phyloP scores from a whole-genome alignment of 2,329 filamentous ascomycete genomes.

The Periconia digitata region DNA sequence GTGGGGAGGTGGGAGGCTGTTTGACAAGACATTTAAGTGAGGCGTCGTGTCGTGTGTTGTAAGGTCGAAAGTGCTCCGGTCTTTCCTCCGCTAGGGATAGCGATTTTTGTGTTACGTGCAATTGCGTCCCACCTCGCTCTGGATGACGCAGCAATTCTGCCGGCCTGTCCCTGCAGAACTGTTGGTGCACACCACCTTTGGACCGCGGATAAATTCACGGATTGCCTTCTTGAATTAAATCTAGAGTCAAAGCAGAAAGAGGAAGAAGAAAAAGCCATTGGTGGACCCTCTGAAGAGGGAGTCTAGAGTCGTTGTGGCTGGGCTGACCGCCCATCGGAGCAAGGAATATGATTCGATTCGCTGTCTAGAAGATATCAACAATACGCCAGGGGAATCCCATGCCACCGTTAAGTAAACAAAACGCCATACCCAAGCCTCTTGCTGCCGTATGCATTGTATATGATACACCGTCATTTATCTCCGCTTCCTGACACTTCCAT shows the following conservation, averaged over 20 bases:
- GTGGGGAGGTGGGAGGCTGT: background rate
- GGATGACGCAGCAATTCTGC: constrained; percentile 30
- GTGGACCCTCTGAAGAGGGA: background rate
- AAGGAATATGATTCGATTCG: constrained; percentile 10
- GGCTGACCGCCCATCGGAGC: background rate
- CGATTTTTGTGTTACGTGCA: background rate
- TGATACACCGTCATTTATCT: constrained; percentile 20
- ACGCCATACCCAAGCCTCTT: constrained; percentile 17
- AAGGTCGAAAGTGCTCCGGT: constrained; percentile 14
- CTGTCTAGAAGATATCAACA: constrained; percentile 2
- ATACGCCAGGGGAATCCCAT: constrained; percentile 18
- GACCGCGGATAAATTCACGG: constrained; percentile 26
- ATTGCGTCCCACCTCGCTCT: background rate
- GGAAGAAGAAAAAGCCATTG: too few species aligned
- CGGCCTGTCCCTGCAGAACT: constrained; percentile 33
- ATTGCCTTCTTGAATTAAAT: constrained; percentile 4
- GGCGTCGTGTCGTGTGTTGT: constrained; percentile 12
- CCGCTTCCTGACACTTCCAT: constrained; percentile 20
- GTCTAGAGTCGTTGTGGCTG: background rate
- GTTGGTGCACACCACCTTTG: constrained; percentile 18
- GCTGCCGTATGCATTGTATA: constrained; percentile 19
- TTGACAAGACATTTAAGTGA: constrained; percentile 14
- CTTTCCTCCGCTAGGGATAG: constrained; percentile 7
- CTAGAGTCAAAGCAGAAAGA: background rate
- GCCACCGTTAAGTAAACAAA: constrained; percentile 21